phyloP scores from a whole-genome alignment of 2,329 filamentous ascomycete genomes.

The Diplodia mutila region DNA sequence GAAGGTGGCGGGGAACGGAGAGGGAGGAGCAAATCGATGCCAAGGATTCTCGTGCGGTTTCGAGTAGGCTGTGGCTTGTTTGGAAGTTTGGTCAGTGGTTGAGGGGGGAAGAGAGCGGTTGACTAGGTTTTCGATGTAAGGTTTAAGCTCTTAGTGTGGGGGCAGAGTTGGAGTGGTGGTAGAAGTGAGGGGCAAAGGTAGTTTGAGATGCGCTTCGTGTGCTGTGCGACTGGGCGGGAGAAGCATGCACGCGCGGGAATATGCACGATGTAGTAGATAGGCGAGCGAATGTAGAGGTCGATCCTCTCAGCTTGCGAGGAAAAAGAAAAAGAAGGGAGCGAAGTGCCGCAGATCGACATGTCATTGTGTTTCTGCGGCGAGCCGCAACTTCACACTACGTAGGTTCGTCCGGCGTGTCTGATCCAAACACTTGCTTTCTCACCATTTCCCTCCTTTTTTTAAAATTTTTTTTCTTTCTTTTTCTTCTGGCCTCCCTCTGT shows the following conservation, averaged over 20 bases:
- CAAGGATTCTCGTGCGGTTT: background rate
- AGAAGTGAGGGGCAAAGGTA: background rate
- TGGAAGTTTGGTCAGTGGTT: background rate
- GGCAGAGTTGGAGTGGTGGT: background rate
- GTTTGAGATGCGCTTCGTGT: background rate
- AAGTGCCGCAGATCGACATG: slow-evolving; percentile 8
- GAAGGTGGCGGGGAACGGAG: slow-evolving; percentile 25
- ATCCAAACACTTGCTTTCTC: background rate
- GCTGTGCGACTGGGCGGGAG: slow-evolving; percentile 6
- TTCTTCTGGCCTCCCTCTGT: background rate
- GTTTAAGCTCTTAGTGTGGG: background rate
- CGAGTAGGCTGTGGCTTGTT: slow-evolving; percentile 1
- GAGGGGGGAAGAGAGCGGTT: background rate
- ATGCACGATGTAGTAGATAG: background rate
- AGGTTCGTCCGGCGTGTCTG: background rate
- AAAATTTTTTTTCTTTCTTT: background rate
- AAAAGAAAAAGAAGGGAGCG: background rate
- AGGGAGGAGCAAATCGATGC: background rate
- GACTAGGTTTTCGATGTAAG: background rate
- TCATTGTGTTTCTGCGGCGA: slow-evolving; percentile 6
- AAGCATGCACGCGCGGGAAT: slow-evolving; percentile 2
- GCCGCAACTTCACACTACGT: slow-evolving; percentile 7
- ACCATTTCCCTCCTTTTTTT: background rate
- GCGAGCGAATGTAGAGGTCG: slow-evolving; percentile 1
- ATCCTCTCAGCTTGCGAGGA: background rate